These are phyloP conservation scores for Ceratobasidium sp. DNA, from an alignment of 1,284 basidiomycete species.

Conservation along the genomic window DNA sequence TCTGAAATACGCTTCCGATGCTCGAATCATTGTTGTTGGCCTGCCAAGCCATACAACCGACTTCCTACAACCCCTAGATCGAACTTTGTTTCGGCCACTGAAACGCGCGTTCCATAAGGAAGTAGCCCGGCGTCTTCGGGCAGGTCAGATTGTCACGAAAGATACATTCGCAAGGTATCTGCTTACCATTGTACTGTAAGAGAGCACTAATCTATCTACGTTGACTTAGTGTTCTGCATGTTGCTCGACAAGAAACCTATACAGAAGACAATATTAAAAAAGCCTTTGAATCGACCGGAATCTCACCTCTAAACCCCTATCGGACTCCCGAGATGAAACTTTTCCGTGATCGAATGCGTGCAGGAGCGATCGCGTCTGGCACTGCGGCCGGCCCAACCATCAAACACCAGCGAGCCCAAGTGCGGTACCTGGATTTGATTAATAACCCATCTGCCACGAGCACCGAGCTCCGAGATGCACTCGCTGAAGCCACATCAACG, in stretches of 20 bases:
- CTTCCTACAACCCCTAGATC: slow-evolving; percentile 60
- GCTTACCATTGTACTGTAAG: not conserved
- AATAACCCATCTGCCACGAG: not conserved
- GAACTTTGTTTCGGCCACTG: slow-evolving; percentile 58
- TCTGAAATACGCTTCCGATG: slow-evolving; percentile 51
- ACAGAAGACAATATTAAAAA: slow-evolving; percentile 52
- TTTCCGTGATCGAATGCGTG: not conserved
- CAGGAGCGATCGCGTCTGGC: slow-evolving; percentile 73
- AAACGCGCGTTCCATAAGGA: slow-evolving; percentile 4
- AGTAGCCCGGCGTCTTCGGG: not conserved
- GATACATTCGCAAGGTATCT: slow-evolving; percentile 48
- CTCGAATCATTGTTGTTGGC: slow-evolving; percentile 57
- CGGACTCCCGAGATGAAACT: not conserved
- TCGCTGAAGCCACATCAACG: not conserved
- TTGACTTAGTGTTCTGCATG: not conserved
- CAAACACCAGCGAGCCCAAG: not conserved
- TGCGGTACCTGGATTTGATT: not conserved
- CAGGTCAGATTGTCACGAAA: slow-evolving; percentile 46
- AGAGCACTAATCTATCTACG: not conserved
- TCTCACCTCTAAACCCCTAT: slow-evolving; percentile 51
- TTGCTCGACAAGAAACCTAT: slow-evolving; percentile 50
- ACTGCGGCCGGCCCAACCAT: slow-evolving; percentile 43
- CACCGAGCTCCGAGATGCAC: not conserved
- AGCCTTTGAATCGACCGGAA: slow-evolving; percentile 54
- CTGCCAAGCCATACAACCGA: slow-evolving; percentile 62